phyloP scores from a whole-genome alignment of 2,329 filamentous ascomycete species.

The Aspergillus caelatus region DNA sequence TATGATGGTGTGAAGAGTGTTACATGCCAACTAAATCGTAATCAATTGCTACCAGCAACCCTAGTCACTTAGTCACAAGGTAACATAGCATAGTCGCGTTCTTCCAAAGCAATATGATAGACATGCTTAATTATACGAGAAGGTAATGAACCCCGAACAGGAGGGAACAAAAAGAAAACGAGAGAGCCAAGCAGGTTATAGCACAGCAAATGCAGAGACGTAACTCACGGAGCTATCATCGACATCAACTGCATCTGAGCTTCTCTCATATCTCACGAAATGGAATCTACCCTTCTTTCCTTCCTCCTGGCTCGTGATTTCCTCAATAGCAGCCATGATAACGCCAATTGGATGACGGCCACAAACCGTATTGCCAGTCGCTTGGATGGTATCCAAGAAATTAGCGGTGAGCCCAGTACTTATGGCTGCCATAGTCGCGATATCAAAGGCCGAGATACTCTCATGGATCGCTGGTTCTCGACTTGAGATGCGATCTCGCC shows the following conservation, averaged over 20 bases:
- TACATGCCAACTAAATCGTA: not conserved
- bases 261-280: conserved; percentile 86
- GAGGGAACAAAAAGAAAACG: not conserved
- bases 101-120: not conserved
- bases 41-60: not conserved
- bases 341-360: conserved; percentile 94
- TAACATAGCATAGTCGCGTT: not conserved
- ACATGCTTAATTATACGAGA: not conserved
- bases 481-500: conserved; percentile 36
- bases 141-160: not conserved
- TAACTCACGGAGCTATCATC: conserved; percentile 91
- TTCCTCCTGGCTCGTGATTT: conserved; percentile 49
- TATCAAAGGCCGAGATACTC: conserved; percentile 79
- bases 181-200: conserved; percentile 47
- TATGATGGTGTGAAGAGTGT: not conserved
- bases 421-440: conserved; percentile 81
- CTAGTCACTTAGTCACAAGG: not conserved
- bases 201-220: conserved; percentile 82
- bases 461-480: conserved; percentile 69
- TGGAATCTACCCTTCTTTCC: conserved; percentile 62
- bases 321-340: conserved; percentile 83
- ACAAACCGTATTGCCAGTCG: conserved; percentile 89
- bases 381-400: conserved; percentile 69
- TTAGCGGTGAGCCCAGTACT: conserved; percentile 70
- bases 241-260: conserved; percentile 69